Evolutionary conservation across 192 early-diverging fungal species (phyloP), one percentile per base, ranked within the genome.

Genomic region (Podila verticillata): DNA sequence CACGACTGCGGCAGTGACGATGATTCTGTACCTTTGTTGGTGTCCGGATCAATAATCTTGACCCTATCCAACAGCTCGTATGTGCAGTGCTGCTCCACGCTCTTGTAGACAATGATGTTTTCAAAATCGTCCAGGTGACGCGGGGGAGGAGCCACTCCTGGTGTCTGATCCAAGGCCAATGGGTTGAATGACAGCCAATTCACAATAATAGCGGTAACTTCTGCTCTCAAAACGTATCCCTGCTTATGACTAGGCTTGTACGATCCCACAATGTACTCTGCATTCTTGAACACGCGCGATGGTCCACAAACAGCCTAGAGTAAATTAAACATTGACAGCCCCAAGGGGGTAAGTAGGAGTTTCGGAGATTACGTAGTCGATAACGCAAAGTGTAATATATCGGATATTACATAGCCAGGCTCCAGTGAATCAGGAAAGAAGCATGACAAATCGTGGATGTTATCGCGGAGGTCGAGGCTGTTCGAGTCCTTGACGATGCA

Each of bases 151-250:
- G 72, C 59, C 56, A 74, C 80, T 26, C 72, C 68, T 6, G 80
- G 72, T 1, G 72, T 82, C 34, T 82, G 80, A 61, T 82, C 80
- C 36, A 74, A 48, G 2, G 80, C 80, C 35, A 74, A 29, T 7
- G 72, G 72, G 57, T 82, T 82, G 61, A 82, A 82, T 0, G 72
- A 73, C 10, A 82, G 60, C 72, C 71, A 82, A 28, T 74, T 71
- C 39, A 82, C 72, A 15, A 67, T 74, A 26, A 82, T 82, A 5
- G 66, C 63, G 3, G 60, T 56, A 49, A 82, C 36, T 32, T 73
- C 71, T 13, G 64, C 57, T 26, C 72, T 47, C 58, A 74, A 4
- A 0, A 82, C 72, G 61, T 74, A 74, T 48, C 72, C 80, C 31
- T 66, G 67, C 48, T 51, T 67, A 9, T 68, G 35, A 36, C 54